Evolutionary conservation across 306 rosid species (phyloP).

Genomic region (Malus fusca): DNA sequence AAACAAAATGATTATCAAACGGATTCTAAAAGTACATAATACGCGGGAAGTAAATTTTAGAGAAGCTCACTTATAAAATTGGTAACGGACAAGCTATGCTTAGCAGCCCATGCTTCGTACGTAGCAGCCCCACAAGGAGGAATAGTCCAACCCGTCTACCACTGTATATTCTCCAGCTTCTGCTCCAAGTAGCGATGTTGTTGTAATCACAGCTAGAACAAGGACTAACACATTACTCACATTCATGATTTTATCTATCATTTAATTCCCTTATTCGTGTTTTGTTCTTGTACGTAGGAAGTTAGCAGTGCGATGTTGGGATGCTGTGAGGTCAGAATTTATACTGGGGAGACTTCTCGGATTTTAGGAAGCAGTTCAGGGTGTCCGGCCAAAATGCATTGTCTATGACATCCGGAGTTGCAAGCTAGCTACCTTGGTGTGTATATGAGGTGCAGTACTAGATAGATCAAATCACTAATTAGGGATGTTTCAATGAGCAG

Average conservation of each 20-base stretch:
- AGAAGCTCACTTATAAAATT: slow-evolving; percentile 33
- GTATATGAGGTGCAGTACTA: too few relatives aligned
- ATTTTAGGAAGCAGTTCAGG: not conserved
- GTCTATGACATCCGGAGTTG: not conserved
- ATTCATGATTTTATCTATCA: not conserved
- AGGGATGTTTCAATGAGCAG: not conserved
- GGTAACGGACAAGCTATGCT: slow-evolving; percentile 10
- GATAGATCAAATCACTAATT: not conserved
- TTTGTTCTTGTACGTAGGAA: not conserved
- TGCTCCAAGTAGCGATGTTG: not conserved
- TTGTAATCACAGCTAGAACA: not conserved
- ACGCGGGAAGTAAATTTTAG: not conserved
- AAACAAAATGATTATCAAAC: too few relatives aligned
- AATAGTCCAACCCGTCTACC: slow-evolving; percentile 40
- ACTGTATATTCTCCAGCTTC: slow-evolving; percentile 27
- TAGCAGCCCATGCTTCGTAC: slow-evolving; percentile 35
- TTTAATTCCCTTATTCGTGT: not conserved
- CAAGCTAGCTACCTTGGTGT: not conserved
- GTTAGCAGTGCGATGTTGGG: not conserved
- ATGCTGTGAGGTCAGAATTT: not conserved
- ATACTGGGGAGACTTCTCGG: not conserved
- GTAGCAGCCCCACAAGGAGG: slow-evolving; percentile 28
- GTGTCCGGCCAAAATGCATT: not conserved
- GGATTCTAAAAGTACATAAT: too few relatives aligned
- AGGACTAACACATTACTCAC: not conserved